These are phyloP conservation scores for Wickerhamomyces hampshirensis DNA, from an alignment of 805 yeast species.

Conservation along the genomic window DNA sequence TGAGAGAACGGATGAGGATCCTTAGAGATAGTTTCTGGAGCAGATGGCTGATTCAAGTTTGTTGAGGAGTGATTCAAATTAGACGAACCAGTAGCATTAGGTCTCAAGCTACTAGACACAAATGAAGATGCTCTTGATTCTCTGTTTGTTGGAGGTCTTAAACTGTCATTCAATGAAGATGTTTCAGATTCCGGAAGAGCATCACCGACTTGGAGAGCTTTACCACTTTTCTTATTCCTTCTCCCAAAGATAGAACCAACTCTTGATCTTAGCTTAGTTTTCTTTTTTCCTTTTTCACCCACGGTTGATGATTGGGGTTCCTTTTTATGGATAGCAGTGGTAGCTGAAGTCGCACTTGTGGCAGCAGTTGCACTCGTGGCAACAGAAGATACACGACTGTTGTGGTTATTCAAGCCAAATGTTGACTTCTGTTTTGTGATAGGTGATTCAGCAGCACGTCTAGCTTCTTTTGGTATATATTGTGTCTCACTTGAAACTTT, in stretches of 20 bases:
- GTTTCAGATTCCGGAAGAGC: constrained; percentile 23
- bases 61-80: constrained; percentile 8
- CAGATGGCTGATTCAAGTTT: constrained; percentile 5
- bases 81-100: constrained; percentile 6
- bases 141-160: constrained; percentile 11
- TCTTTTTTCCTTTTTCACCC: constrained; percentile 25
- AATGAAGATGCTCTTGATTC: constrained; percentile 20
- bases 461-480: constrained; percentile 23
- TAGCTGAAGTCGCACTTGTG: constrained; percentile 4
- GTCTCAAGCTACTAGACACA: constrained; percentile 6
- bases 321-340: constrained; percentile 7
- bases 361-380: constrained; percentile 19
- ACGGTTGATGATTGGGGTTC: background rate
- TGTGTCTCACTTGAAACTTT: constrained; percentile 28
- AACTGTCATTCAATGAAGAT: constrained; percentile 19
- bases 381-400: constrained; percentile 15
- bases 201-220: constrained; percentile 13
- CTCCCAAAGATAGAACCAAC: constrained; percentile 75
- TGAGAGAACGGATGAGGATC: constrained; percentile 1
- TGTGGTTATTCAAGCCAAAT: background rate
- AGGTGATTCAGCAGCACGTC: constrained; percentile 26
- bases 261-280: constrained; percentile 51
- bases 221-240: constrained; percentile 43
- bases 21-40: constrained; percentile 11
- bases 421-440: constrained; percentile 4